Evolutionary conservation across 441 rosid genomes (phyloP).

Genomic region (Populus hybrid): DNA sequence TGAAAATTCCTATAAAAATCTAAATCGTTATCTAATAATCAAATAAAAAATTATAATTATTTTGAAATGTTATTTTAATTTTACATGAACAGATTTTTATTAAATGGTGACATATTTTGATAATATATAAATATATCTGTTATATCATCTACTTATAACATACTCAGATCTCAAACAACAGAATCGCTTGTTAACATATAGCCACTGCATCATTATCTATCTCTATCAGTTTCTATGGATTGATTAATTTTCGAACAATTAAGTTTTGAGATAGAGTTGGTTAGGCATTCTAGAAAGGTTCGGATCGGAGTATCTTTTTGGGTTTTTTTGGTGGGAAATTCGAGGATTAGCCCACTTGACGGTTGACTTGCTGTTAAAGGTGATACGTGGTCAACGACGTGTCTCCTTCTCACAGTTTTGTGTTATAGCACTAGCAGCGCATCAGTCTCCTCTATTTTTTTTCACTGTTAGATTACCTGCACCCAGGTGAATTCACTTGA

Average conservation of each 20-base stretch:
- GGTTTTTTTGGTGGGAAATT: background rate
- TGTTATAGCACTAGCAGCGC: background rate
- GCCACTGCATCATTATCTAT: background rate
- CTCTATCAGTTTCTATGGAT: background rate
- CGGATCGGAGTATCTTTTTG: background rate
- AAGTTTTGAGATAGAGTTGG: background rate
- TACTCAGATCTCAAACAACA: no score
- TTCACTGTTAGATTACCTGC: no score
- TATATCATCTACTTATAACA: no score
- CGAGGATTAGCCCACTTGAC: background rate
- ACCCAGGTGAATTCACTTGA: no score
- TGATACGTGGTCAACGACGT: background rate
- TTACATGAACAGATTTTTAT: fast-evolving
- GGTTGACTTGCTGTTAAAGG: background rate
- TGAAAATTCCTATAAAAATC: no score
- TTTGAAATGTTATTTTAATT: no score
- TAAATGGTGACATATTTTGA: fast-evolving
- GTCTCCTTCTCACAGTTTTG: background rate
- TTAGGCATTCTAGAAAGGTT: background rate
- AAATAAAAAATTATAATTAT: no score
- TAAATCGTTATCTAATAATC: no score
- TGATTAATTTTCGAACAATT: background rate
- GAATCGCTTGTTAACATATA: no score
- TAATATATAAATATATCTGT: no score
- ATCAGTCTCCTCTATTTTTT: no score